Evolutionary conservation across 192 early-diverging fungal genomes (phyloP), one percentile per base, ranked within the genome.

Genomic region (Spizellomyces sp.): DNA sequence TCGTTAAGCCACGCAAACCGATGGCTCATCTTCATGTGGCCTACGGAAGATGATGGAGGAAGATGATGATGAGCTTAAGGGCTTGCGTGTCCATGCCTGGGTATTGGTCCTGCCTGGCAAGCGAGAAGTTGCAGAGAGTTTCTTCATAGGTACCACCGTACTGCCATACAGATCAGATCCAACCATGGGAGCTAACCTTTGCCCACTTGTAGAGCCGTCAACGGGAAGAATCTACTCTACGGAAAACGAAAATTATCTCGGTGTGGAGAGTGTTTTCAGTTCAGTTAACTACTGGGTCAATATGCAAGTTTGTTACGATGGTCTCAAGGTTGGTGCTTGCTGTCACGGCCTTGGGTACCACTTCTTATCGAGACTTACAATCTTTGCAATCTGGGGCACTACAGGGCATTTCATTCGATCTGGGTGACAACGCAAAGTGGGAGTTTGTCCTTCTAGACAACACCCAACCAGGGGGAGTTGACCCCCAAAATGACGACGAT

Each of bases 261-360:
- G 86, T 14, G 77, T 87, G 14, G 86, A 87, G 68, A 81, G 84
- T 66, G 86, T 87, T 6, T 87, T 81, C 67, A 80, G 79, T 58
- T 80, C 81, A 6, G 66, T 71, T 15, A 86, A 88, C 74, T 85
- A 84, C 70, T 88, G 86, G 86, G 86, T 84, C 22, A 86, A 88
- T 61, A 86, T 88, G 86, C 86, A 86, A 80, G 77, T 83, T 48
- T 86, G 86, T 67, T 84, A 82, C 66, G 80, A 88, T 44, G 86
- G 86, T 62, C 74, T 86, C 6, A 84, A 82, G 75, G 81, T 82
- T 19, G 19, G 21, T 22, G 17, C 4, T 45, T 19, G 52, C 0
- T 9, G 59, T 15, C 54, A 56, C 22, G 4, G 27, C 27, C 27
- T 19, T 54, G 50, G 1, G 2, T n/a, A 54, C 0, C 12, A 0